These are phyloP conservation scores for Rhodocollybia butyracea DNA, from an alignment of 768 basidiomycete genomes.

Conservation along the genomic window DNA sequence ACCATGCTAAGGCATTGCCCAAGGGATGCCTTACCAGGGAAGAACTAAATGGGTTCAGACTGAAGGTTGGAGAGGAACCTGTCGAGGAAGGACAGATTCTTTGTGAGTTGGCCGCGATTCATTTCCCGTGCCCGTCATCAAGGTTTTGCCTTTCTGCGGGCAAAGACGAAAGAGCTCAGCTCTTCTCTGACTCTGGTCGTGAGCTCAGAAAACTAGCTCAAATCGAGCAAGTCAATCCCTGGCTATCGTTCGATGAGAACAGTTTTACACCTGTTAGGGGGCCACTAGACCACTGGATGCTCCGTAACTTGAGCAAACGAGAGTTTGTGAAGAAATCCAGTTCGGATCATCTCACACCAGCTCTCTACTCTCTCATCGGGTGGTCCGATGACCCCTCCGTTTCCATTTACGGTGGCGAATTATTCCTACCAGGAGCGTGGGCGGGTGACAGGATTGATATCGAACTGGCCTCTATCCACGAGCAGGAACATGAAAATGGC, in stretches of 20 bases:
- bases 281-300: neutral
- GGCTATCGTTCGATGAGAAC: neutral
- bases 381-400: neutral
- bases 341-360: neutral
- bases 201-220: neutral
- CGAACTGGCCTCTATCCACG: neutral
- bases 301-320: neutral
- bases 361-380: neutral
- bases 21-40: neutral
- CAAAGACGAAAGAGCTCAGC: neutral
- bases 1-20: neutral
- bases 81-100: neutral
- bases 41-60: neutral
- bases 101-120: neutral
- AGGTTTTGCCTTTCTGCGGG: neutral
- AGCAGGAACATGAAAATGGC: neutral
- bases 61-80: neutral
- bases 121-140: neutral
- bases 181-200: neutral
- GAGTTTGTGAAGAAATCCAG: neutral
- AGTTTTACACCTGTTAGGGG: neutral
- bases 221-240: neutral
- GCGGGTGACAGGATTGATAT: neutral
- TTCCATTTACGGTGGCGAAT: neutral
- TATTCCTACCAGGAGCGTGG: neutral